Evolutionary conservation across 331 rosid genomes (phyloP).

Genomic region (Prunus yedoensis): DNA sequence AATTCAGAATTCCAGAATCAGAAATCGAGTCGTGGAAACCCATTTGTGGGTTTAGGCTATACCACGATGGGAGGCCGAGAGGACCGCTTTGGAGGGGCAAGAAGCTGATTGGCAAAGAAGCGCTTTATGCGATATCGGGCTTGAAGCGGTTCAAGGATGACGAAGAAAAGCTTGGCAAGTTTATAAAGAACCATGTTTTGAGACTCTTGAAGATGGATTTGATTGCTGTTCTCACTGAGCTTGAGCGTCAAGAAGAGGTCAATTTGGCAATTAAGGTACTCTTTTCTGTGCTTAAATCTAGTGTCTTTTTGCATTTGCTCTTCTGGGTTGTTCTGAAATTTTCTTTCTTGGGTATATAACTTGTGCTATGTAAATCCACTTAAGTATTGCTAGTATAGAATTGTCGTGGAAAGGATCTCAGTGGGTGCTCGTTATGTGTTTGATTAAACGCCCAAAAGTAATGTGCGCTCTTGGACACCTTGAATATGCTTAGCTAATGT

Average conservation of each 20-base stretch:
- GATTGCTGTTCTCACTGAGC: constrained; percentile 79
- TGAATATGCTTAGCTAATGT: neutral
- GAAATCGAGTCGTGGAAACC: constrained; percentile 24
- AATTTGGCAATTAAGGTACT: constrained; percentile 74
- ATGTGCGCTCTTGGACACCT: constrained; percentile 8
- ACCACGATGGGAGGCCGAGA: constrained; percentile 94
- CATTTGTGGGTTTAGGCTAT: constrained; percentile 37
- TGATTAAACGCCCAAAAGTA: constrained; percentile 36
- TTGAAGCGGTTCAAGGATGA: constrained; percentile 78
- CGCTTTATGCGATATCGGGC: constrained; percentile 69
- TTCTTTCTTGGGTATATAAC: neutral
- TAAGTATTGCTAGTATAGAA: neutral
- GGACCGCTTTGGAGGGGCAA: constrained; percentile 99
- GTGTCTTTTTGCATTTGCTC: neutral
- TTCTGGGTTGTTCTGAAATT: constrained; percentile 6
- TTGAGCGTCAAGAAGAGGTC: constrained; percentile 92
- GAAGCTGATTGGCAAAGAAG: constrained; percentile 90
- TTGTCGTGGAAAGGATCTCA: neutral
- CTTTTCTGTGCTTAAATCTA: neutral
- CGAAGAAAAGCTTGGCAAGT: constrained; percentile 65
- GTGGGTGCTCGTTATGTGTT: constrained; percentile 39
- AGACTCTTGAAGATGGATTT: constrained; percentile 82
- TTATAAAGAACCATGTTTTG: constrained; percentile 57
- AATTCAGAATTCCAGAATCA: constrained; percentile 8
- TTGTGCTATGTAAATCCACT: neutral